Evolutionary conservation across 2,329 filamentous ascomycete species (phyloP).

Genomic region (Stylonectria norvegica): DNA sequence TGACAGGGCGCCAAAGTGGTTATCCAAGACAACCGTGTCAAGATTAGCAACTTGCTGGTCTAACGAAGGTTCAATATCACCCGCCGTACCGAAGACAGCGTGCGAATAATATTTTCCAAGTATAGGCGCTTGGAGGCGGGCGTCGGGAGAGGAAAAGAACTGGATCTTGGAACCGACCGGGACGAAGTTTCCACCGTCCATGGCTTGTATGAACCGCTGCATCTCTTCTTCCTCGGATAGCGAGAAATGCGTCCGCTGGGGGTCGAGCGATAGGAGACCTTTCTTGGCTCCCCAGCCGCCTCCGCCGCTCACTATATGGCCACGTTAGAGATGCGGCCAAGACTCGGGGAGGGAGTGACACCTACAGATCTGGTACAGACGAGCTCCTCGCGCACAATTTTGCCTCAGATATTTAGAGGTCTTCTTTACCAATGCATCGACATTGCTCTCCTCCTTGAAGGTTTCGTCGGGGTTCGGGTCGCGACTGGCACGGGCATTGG

Average conservation of each 20-base stretch:
- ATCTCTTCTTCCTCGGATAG: conserved; percentile 49
- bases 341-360: not conserved
- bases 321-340: conserved; percentile 14
- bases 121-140: conserved; percentile 24
- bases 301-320: conserved; percentile 63
- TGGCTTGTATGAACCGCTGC: conserved; percentile 50
- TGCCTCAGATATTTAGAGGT: conserved; percentile 30
- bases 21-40: conserved; percentile 27
- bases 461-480: conserved; percentile 22
- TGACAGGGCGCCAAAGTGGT: conserved; percentile 61
- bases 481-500: conserved; percentile 1
- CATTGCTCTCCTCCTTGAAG: conserved; percentile 16
- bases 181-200: conserved; percentile 51
- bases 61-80: conserved; percentile 10
- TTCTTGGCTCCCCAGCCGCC: conserved; percentile 82
- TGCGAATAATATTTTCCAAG: conserved; percentile 12
- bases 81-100: conserved; percentile 34
- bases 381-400: conserved; percentile 42
- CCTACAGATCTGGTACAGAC: conserved; percentile 41
- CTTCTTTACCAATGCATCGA: conserved; percentile 18
- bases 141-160: conserved; percentile 53
- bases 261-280: conserved; percentile 74
- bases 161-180: conserved; percentile 63
- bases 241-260: conserved; percentile 53
- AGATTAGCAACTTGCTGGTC: conserved; percentile 1